Percentiles rank a stretch among this genome's conserved stretches.
Evolutionary conservation across 345 rosid species (phyloP).

Genomic region (Acer negundo): DNA sequence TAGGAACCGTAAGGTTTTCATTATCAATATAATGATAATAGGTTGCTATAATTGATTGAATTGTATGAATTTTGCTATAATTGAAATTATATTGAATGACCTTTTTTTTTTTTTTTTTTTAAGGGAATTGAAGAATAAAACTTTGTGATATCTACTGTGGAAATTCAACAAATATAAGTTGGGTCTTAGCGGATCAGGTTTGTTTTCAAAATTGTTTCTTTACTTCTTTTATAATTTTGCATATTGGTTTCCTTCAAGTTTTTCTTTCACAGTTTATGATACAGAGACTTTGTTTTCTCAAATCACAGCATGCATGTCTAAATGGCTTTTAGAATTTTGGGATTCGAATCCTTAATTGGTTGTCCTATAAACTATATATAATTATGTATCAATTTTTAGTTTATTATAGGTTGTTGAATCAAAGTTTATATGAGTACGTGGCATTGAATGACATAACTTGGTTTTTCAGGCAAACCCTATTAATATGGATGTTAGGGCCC

Average conservation of each 20-base stretch:
- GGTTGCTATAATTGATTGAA: not conserved
- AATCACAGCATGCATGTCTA: not conserved
- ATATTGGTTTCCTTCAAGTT: too few relatives aligned
- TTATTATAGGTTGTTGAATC: too few relatives aligned
- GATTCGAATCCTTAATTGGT: not conserved
- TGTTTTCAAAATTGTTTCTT: not conserved
- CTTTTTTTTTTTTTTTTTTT: not conserved
- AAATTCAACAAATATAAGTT: slow-evolving; percentile 72
- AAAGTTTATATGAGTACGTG: too few relatives aligned
- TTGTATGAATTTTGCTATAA: too few relatives aligned
- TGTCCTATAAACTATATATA: not conserved
- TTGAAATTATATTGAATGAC: slow-evolving; percentile 7
- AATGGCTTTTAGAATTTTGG: not conserved
- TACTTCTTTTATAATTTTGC: too few relatives aligned
- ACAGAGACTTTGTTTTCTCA: not conserved
- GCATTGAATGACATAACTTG: too few relatives aligned
- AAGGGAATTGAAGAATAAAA: slow-evolving; percentile 18
- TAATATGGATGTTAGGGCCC: too few relatives aligned
- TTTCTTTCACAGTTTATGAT: too few relatives aligned
- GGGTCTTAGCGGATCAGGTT: slow-evolving; percentile 99
- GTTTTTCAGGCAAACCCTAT: too few relatives aligned
- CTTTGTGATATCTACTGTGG: slow-evolving; percentile 62
- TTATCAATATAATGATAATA: not conserved
- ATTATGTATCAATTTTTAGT: too few relatives aligned
- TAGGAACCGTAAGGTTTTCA: too few relatives aligned